A percentile compares a stretch with the other conserved stretches of the same genome.
phyloP scores from a whole-genome alignment of 805 yeast species.

The Candida krabiensis region DNA sequence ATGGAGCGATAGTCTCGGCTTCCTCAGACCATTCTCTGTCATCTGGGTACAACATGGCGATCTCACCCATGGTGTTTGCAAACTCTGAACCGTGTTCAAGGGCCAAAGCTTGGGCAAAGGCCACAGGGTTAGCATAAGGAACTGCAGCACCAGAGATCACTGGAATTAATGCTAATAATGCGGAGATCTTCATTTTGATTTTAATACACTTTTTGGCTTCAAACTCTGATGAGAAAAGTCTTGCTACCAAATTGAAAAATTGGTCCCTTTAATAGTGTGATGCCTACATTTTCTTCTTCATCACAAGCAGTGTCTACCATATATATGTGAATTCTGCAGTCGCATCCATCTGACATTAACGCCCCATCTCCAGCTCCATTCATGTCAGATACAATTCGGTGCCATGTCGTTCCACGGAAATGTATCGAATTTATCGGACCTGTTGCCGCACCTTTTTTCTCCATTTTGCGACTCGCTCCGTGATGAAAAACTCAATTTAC shows the following conservation, averaged over 20 bases:
- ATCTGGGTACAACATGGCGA: constrained; percentile 41
- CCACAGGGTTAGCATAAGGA: constrained; percentile 30
- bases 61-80: constrained; percentile 40
- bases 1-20: constrained; percentile 45
- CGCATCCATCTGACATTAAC: no score
- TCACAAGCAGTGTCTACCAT: no score
- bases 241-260: no score
- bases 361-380: no score
- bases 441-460: constrained; percentile 1
- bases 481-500: background rate
- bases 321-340: no score
- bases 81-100: constrained; percentile 37
- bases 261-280: no score
- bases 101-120: constrained; percentile 34
- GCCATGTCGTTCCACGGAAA: background rate
- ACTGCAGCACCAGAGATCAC: constrained; percentile 18
- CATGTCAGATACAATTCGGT: no score
- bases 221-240: no score
- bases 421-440: constrained; percentile 13
- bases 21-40: constrained; percentile 48
- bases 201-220: no score
- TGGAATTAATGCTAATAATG: constrained; percentile 15
- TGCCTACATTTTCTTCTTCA: no score
- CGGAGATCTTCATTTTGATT: constrained; percentile 12
- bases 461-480: background rate